Percentiles rank a stretch among this genome's conserved stretches.
Conservation (phyloP, 495 filamentous ascomycete genomes). For the Lichina pygmaea region DNA sequence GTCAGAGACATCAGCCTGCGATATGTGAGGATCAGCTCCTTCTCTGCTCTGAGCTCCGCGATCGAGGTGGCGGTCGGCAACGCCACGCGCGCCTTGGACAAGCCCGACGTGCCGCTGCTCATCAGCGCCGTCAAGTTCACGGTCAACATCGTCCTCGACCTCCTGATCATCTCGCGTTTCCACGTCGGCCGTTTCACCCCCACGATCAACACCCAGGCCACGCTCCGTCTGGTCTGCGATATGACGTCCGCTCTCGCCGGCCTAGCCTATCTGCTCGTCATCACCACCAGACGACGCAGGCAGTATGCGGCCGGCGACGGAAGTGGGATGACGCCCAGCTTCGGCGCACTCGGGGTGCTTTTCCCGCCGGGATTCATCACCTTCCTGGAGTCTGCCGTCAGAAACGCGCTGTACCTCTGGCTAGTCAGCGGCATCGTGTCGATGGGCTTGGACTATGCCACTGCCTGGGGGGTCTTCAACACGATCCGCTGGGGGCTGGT, state of each 20-base stretch:
- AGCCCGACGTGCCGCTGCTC: slow-evolving; percentile 44
- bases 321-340: too few species aligned
- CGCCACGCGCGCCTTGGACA: slow-evolving; percentile 37
- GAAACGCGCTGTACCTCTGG: too few species aligned
- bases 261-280: slow-evolving; percentile 29
- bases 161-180: slow-evolving; percentile 41
- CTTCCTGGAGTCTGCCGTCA: too few species aligned
- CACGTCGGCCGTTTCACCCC: slow-evolving; percentile 27
- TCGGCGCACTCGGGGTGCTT: too few species aligned
- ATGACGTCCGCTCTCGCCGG: slow-evolving; percentile 27
- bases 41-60: slow-evolving; percentile 31
- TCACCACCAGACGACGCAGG: too few species aligned
- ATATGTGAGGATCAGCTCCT: slow-evolving; percentile 40
- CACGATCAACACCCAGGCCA: slow-evolving; percentile 34
- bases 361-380: too few species aligned
- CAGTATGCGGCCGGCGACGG: too few species aligned
- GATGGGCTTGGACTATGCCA: too few species aligned
- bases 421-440: too few species aligned
- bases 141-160: slow-evolving; percentile 42
- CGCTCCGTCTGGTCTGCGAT: slow-evolving; percentile 33
- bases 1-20: slow-evolving; percentile 25
- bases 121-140: slow-evolving; percentile 35
- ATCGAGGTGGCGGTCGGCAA: slow-evolving; percentile 33
- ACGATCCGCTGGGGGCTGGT: too few species aligned
- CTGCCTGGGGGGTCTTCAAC: too few species aligned